phyloP scores from a whole-genome alignment of 306 rosid species.

The Oemleria cerasiformis region DNA sequence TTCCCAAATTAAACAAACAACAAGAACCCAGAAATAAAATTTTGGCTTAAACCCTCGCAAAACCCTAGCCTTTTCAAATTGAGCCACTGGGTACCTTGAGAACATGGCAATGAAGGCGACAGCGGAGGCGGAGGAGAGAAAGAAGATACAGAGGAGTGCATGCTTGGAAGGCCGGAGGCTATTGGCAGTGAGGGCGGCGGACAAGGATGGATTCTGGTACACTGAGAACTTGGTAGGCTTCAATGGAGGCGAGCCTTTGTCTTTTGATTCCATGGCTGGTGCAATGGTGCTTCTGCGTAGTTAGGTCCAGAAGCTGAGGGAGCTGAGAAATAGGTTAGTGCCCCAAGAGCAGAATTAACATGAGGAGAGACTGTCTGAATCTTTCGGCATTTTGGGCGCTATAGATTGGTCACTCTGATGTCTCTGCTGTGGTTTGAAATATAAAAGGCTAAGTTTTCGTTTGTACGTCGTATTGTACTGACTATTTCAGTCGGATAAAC shows the following conservation, averaged over 20 bases:
- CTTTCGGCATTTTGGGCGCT: too few relatives aligned
- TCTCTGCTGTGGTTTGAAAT: too few relatives aligned
- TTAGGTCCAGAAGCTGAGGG: too few relatives aligned
- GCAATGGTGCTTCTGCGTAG: not conserved
- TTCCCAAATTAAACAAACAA: not conserved
- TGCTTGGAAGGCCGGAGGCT: constrained; percentile 72
- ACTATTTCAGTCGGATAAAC: too few relatives aligned
- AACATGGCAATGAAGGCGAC: constrained; percentile 52
- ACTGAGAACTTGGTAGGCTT: constrained; percentile 69
- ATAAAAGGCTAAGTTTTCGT: too few relatives aligned
- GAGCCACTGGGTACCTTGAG: constrained; percentile 45
- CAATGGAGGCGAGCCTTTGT: constrained; percentile 39
- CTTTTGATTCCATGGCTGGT: constrained; percentile 40
- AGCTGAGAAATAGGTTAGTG: too few relatives aligned
- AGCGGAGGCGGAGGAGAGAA: constrained; percentile 62
- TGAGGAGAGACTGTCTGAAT: too few relatives aligned
- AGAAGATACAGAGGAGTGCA: constrained; percentile 50
- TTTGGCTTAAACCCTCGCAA: constrained; percentile 17
- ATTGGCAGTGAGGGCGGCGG: constrained; percentile 73
- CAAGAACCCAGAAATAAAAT: not conserved
- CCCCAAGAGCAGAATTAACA: too few relatives aligned
- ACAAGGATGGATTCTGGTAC: constrained; percentile 70
- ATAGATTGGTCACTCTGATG: too few relatives aligned
- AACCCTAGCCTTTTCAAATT: constrained; percentile 20
- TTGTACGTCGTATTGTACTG: too few relatives aligned